Conservation (phyloP, 106 monocot genomes). For the Allium cepa region DNA sequence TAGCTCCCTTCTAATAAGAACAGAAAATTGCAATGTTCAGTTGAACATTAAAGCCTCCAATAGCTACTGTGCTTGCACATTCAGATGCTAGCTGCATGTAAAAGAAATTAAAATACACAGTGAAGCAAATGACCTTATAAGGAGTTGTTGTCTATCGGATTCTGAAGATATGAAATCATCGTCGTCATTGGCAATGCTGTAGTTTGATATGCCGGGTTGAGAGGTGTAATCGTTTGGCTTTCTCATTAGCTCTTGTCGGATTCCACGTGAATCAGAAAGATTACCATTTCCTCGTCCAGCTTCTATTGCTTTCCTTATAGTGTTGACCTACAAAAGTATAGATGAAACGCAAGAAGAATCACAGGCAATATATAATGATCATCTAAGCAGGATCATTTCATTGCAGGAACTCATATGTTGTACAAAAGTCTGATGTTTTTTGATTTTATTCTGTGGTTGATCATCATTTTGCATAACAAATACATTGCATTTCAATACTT, state of each 20-base stretch:
- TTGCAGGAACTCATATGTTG: background rate
- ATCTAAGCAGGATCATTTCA: background rate
- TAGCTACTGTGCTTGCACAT: background rate
- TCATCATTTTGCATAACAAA: too few relatives aligned
- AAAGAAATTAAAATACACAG: background rate
- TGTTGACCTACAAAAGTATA: conserved; percentile 29
- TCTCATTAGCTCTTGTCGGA: conserved; percentile 44
- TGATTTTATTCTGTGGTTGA: too few relatives aligned
- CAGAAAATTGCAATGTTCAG: too few relatives aligned
- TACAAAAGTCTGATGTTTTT: too few relatives aligned
- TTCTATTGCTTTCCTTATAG: conserved; percentile 62
- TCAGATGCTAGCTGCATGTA: conserved; percentile 77
- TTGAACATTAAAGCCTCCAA: too few relatives aligned
- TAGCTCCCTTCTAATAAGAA: too few relatives aligned
- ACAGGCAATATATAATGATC: background rate
- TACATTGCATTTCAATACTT: too few relatives aligned
- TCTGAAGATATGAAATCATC: conserved; percentile 93
- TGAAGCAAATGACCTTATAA: conserved; percentile 45
- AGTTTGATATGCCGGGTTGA: conserved; percentile 28
- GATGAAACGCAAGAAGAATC: background rate
- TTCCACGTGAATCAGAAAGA: conserved; percentile 23
- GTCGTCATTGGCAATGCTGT: conserved; percentile 27
- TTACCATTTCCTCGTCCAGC: conserved; percentile 35
- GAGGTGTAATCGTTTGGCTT: conserved; percentile 32
- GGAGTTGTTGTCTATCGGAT: conserved; percentile 77